phyloP scores from a whole-genome alignment of 23 red algal species.

The Pyropia yezoensis region DNA sequence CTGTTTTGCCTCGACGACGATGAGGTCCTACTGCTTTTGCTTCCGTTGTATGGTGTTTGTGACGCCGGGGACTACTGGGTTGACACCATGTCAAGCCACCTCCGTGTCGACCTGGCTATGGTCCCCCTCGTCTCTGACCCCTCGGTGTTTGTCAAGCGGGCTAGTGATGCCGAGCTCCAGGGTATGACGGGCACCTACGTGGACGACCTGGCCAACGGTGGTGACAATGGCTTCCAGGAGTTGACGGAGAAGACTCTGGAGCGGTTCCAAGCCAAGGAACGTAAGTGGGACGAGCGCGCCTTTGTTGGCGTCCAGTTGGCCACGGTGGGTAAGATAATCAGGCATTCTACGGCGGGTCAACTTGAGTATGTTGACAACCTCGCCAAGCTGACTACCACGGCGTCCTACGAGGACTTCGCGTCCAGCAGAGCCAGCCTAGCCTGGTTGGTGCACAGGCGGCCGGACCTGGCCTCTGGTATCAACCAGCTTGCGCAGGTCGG shows the following conservation, averaged over 20 bases:
- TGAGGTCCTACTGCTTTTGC: conserved; percentile 9
- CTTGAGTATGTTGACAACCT: conserved; percentile 1
- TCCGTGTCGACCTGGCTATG: conserved; percentile 12
- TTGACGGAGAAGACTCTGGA: background rate
- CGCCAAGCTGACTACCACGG: background rate
- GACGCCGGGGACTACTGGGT: conserved; percentile 35
- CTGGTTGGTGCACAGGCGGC: conserved; percentile 17
- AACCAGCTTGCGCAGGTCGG: conserved; percentile 13
- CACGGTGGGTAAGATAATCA: background rate
- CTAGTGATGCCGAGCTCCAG: background rate
- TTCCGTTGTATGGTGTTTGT: conserved; percentile 13
- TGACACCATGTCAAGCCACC: conserved; percentile 7
- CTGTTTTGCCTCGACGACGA: background rate
- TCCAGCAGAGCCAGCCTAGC: conserved; percentile 4
- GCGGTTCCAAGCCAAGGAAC: too few relatives aligned
- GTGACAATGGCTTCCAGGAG: background rate
- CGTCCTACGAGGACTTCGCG: background rate
- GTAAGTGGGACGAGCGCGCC: background rate
- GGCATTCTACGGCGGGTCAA: background rate
- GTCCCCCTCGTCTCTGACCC: background rate
- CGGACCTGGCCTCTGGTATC: conserved; percentile 3
- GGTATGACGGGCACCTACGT: conserved; percentile 11
- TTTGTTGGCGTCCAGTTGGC: background rate
- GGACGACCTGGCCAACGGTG: background rate
- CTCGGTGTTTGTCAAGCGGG: background rate